Percentiles rank a stretch among this genome's conserved stretches.
phyloP scores from a whole-genome alignment of 2,329 filamentous ascomycete species.

The Fusarium aywerte region DNA sequence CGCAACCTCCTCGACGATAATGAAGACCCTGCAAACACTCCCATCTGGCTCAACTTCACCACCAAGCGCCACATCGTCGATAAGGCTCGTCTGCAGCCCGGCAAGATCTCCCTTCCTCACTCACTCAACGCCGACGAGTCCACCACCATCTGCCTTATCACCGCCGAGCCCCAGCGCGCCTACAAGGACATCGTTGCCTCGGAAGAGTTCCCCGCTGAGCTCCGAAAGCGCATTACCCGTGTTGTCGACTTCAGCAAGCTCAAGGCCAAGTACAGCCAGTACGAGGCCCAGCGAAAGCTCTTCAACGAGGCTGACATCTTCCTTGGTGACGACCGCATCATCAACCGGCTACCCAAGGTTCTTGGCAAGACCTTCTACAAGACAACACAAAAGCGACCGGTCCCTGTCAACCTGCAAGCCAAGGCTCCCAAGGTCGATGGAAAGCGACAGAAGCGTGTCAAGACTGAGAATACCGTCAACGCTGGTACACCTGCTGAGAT shows the following conservation, averaged over 20 bases:
- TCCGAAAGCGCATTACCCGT: conserved; percentile 75
- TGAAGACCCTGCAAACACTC: conserved; percentile 58
- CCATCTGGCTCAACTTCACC: conserved; percentile 71
- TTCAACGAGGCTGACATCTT: conserved; percentile 91
- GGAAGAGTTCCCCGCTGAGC: conserved; percentile 73
- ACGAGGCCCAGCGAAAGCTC: conserved; percentile 86
- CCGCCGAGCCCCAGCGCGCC: conserved; percentile 80
- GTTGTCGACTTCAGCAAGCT: conserved; percentile 88
- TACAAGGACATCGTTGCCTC: conserved; percentile 90
- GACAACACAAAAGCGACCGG: conserved; percentile 81
- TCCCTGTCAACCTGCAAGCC: conserved; percentile 79
- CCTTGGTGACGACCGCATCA: conserved; percentile 88
- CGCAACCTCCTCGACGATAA: conserved; percentile 66
- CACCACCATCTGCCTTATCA: conserved; percentile 85
- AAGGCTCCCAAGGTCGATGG: conserved; percentile 70
- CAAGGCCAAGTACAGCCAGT: conserved; percentile 83
- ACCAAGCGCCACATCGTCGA: conserved; percentile 76
- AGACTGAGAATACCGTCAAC: conserved; percentile 51
- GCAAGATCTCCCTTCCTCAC: conserved; percentile 83
- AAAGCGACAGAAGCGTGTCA: conserved; percentile 67
- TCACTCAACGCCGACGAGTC: conserved; percentile 71
- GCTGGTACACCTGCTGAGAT: conserved; percentile 71
- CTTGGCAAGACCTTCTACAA: conserved; percentile 96
- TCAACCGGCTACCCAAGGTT: conserved; percentile 75
- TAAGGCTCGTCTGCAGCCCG: conserved; percentile 82